Evolutionary conservation across 805 yeast genomes (phyloP).

Genomic region (Priceomyces fermenticarens): DNA sequence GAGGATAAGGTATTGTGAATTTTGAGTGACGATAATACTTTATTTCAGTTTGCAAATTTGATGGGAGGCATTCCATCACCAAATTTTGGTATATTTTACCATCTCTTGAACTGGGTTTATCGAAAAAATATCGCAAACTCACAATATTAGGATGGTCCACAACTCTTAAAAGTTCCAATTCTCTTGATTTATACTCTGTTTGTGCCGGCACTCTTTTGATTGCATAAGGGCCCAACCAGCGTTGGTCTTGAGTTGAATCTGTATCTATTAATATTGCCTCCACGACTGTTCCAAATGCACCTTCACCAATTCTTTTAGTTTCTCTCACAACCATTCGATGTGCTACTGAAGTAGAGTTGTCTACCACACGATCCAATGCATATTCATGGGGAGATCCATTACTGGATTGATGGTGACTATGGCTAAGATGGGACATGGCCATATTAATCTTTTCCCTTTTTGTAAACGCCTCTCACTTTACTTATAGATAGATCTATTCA

Average conservation of each 20-base stretch:
- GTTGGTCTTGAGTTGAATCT: constrained; percentile 10
- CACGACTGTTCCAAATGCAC: constrained; percentile 83
- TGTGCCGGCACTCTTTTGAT: constrained; percentile 84
- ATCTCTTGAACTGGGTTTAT: constrained; percentile 61
- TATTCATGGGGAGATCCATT: constrained; percentile 25
- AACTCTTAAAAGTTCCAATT: constrained; percentile 68
- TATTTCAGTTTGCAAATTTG: constrained; percentile 72
- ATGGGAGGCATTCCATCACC: constrained; percentile 87
- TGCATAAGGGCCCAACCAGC: constrained; percentile 79
- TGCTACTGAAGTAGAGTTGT: constrained; percentile 50
- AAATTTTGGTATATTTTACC: constrained; percentile 71
- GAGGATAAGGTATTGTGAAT: constrained; percentile 64
- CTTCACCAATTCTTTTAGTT: constrained; percentile 75
- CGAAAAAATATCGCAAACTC: constrained; percentile 64
- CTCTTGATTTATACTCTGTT: constrained; percentile 81
- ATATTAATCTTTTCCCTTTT: neutral
- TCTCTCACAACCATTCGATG: constrained; percentile 69
- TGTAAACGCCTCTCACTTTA: too few species aligned
- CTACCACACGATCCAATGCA: constrained; percentile 47
- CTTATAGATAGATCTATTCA: too few species aligned
- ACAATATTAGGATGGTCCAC: constrained; percentile 82
- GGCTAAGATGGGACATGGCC: constrained; percentile 2
- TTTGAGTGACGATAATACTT: constrained; percentile 62
- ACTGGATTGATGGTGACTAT: constrained; percentile 1
- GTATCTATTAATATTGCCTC: constrained; percentile 55